These are phyloP conservation scores for Debaryomycetaceae sp. DNA, from an alignment of 1,139 yeast species.

Conservation along the genomic window DNA sequence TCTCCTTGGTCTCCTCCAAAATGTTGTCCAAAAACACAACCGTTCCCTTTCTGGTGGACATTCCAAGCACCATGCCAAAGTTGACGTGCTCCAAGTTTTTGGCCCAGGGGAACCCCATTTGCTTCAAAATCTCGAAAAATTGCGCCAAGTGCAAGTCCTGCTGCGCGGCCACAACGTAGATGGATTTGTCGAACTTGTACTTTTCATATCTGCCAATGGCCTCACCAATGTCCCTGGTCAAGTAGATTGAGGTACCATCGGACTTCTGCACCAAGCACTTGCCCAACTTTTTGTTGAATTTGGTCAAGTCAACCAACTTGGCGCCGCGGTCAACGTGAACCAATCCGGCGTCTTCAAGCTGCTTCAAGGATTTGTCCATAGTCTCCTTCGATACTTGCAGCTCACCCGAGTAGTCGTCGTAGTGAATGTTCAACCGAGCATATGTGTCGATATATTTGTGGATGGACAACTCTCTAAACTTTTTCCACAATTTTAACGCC, in stretches of 20 bases:
- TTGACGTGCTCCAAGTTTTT: slow-evolving; percentile 73
- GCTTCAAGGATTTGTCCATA: slow-evolving; percentile 63
- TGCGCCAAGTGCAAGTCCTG: slow-evolving; percentile 95
- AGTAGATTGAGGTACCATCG: slow-evolving; percentile 91
- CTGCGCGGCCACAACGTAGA: slow-evolving; percentile 92
- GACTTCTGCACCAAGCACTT: slow-evolving; percentile 91
- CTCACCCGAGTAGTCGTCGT: slow-evolving; percentile 91
- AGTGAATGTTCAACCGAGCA: slow-evolving; percentile 84
- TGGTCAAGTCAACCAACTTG: slow-evolving; percentile 76
- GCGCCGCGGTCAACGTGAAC: slow-evolving; percentile 92
- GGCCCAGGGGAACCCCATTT: slow-evolving; percentile 91
- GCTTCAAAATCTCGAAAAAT: slow-evolving; percentile 90
- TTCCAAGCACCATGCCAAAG: slow-evolving; percentile 98
- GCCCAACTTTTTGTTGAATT: slow-evolving; percentile 88
- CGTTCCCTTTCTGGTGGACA: slow-evolving; percentile 98
- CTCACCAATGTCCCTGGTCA: slow-evolving; percentile 97
- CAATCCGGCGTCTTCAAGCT: slow-evolving; percentile 64
- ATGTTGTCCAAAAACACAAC: slow-evolving; percentile 95
- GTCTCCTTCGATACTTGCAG: slow-evolving; percentile 80
- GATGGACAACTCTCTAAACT: slow-evolving; percentile 87
- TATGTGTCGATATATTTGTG: slow-evolving; percentile 82
- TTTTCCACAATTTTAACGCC: slow-evolving; percentile 77
- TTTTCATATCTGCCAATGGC: slow-evolving; percentile 85
- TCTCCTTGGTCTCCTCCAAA: slow-evolving; percentile 87
- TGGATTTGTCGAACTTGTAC: slow-evolving; percentile 90